Conservation (phyloP, 176 grass and related monocot species). For the Puya raimondii region DNA sequence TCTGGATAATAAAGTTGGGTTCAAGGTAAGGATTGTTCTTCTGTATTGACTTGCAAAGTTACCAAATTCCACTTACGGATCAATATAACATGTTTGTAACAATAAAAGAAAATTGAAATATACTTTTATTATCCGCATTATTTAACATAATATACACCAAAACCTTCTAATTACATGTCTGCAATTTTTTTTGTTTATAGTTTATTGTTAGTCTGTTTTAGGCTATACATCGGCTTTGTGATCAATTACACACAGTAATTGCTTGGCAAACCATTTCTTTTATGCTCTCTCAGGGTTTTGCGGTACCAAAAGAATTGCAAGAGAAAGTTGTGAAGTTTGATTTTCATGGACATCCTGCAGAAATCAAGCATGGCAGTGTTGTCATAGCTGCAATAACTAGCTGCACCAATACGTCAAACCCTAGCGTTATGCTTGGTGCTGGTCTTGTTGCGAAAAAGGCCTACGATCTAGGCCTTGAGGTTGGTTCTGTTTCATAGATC, state of each 20-base stretch:
- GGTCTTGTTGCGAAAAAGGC: conserved; percentile 92
- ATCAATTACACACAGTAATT: neutral
- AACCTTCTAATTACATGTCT: neutral
- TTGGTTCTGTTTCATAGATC: conserved; percentile 14
- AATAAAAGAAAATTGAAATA: too few species aligned
- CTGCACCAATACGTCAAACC: conserved; percentile 95
- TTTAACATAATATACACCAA: neutral
- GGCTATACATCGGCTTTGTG: neutral
- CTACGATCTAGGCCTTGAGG: conserved; percentile 64
- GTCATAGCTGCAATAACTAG: conserved; percentile 96
- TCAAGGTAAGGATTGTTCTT: conserved; percentile 42
- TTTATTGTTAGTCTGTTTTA: neutral
- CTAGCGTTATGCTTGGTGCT: conserved; percentile 93
- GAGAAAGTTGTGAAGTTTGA: conserved; percentile 71
- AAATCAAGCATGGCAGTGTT: conserved; percentile 81
- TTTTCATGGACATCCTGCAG: conserved; percentile 66
- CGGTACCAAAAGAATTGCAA: conserved; percentile 62
- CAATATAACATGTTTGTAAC: too few species aligned
- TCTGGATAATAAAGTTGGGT: conserved; percentile 70
- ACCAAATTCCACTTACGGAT: too few species aligned
- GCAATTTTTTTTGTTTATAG: neutral
- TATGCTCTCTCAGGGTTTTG: conserved; percentile 51
- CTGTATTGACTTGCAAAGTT: too few species aligned
- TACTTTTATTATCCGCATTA: too few species aligned
- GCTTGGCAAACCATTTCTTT: neutral